phyloP scores from a whole-genome alignment of 2,329 filamentous ascomycete genomes.

The Periconia sp. region DNA sequence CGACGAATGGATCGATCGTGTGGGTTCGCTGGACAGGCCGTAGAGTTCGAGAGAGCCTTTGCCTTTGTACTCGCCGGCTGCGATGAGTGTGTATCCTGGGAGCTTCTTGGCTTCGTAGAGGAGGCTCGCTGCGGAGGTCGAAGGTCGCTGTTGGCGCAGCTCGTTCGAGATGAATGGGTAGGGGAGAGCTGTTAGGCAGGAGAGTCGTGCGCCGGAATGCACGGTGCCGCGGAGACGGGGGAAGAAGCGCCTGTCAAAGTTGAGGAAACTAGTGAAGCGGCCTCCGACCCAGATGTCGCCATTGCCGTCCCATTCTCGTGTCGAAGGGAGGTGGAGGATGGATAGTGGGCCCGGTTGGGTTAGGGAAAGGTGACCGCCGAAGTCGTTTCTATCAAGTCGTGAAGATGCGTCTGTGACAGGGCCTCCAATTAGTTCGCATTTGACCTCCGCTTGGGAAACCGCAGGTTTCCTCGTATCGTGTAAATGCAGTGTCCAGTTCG shows the following conservation, averaged over 20 bases:
- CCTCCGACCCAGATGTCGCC: constrained; percentile 87
- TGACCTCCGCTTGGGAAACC: constrained; percentile 16
- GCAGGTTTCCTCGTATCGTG: constrained; percentile 67
- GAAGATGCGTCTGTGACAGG: constrained; percentile 32
- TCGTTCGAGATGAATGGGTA: constrained; percentile 67
- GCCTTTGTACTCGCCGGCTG: constrained; percentile 87
- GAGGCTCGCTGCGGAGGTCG: constrained; percentile 56
- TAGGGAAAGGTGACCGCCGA: constrained; percentile 66
- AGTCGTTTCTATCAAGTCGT: constrained; percentile 55
- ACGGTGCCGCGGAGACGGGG: constrained; percentile 75
- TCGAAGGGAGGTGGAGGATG: constrained; percentile 73
- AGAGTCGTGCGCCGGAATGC: constrained; percentile 79
- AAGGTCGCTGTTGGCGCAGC: constrained; percentile 58
- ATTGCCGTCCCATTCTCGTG: constrained; percentile 60
- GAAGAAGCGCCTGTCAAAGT: constrained; percentile 87
- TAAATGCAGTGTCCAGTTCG: constrained; percentile 77
- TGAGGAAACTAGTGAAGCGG: constrained; percentile 82
- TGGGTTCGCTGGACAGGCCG: constrained; percentile 53
- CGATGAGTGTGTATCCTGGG: constrained; percentile 68
- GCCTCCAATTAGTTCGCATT: constrained; percentile 29
- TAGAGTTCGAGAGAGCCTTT: constrained; percentile 92
- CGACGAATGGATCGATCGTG: constrained; percentile 32
- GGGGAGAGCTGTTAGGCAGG: constrained; percentile 70
- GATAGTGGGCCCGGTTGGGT: constrained; percentile 80
- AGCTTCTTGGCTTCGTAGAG: constrained; percentile 57